Percentiles rank a stretch among this genome's conserved stretches.
These are phyloP conservation scores for Globisporangium apiculatum DNA, from an alignment of 352 stramenopile genomes.

Conservation along the genomic window DNA sequence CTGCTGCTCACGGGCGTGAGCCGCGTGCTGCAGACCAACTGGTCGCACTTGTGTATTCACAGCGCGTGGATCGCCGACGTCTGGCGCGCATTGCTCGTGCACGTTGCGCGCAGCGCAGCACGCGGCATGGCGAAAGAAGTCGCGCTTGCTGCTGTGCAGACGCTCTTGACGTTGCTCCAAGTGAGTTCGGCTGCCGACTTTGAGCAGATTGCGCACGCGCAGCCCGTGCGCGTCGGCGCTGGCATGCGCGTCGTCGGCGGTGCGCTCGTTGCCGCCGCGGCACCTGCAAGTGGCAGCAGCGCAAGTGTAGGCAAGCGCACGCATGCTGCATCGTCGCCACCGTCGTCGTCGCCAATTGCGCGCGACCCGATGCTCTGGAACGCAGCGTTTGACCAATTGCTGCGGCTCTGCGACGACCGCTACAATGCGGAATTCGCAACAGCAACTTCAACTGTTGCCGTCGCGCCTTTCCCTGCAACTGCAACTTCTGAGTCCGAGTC, in stretches of 20 bases:
- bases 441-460: too few species aligned
- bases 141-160: conserved; percentile 62
- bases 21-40: conserved; percentile 88
- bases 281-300: conserved; percentile 10
- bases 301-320: background rate
- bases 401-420: conserved; percentile 48
- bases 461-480: too few species aligned
- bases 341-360: conserved; percentile 9
- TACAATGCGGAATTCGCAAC: conserved; percentile 11
- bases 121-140: conserved; percentile 70
- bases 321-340: background rate
- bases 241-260: conserved; percentile 90
- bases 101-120: conserved; percentile 47
- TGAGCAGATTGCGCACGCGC: conserved; percentile 59
- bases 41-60: conserved; percentile 54
- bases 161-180: conserved; percentile 78
- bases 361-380: conserved; percentile 63
- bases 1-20: conserved; percentile 92
- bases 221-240: conserved; percentile 72
- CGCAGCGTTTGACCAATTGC: conserved; percentile 52
- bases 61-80: conserved; percentile 52
- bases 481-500: too few species aligned
- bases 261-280: conserved; percentile 40
- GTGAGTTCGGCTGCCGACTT: conserved; percentile 68
- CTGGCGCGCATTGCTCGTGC: conserved; percentile 54